These are phyloP conservation scores for Calophaca sinica DNA, from an alignment of 306 rosid genomes.

Conservation along the genomic window DNA sequence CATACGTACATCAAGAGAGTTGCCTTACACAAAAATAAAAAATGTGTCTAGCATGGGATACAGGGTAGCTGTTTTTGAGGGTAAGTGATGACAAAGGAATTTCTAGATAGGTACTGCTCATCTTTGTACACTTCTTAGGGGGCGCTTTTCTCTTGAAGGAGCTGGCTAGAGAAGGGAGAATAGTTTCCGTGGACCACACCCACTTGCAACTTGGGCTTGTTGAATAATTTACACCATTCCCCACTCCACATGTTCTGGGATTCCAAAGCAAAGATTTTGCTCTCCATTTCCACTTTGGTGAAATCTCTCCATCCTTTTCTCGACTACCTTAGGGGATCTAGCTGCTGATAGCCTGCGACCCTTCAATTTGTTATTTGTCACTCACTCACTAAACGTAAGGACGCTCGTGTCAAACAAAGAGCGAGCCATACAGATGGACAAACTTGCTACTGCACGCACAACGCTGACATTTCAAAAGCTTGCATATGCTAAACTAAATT, in stretches of 20 bases:
- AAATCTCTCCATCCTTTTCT: conserved; percentile 34
- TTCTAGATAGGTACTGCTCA: conserved; percentile 54
- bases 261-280: conserved; percentile 53
- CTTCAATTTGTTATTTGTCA: conserved; percentile 39
- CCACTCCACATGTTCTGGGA: conserved; percentile 60
- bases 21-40: not conserved
- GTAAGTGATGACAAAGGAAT: conserved; percentile 45
- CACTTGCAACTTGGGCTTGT: conserved; percentile 62
- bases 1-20: not conserved
- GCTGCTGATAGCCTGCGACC: not conserved
- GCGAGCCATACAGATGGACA: not conserved
- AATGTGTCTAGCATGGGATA: conserved; percentile 12
- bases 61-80: conserved; percentile 1
- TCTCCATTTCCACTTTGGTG: conserved; percentile 45
- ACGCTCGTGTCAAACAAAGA: not conserved
- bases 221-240: conserved; percentile 60
- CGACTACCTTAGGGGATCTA: conserved; percentile 13
- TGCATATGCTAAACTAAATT: conserved; percentile 34
- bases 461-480: conserved; percentile 33
- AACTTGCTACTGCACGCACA: conserved; percentile 33
- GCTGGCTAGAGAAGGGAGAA: not conserved
- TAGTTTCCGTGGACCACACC: conserved; percentile 65
- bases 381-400: not conserved
- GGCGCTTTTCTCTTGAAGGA: not conserved
- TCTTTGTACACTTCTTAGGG: conserved; percentile 46